phyloP scores from a whole-genome alignment of 2,329 filamentous ascomycete genomes.

The Diaporthe batatas region DNA sequence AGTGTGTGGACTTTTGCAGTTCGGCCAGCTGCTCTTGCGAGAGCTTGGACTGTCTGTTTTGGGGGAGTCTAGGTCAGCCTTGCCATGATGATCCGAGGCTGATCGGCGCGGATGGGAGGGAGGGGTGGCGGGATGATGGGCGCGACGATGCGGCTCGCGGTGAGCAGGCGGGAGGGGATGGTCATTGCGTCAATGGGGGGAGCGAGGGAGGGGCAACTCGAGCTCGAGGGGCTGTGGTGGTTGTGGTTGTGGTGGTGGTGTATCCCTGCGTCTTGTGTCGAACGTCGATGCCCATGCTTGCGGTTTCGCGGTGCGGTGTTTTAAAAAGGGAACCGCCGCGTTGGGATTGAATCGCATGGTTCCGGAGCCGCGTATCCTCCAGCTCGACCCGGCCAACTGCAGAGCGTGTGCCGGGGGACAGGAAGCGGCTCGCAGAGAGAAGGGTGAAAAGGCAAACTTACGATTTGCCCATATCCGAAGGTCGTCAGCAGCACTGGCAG shows the following conservation, averaged over 20 bases:
- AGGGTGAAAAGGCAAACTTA: constrained; percentile 53
- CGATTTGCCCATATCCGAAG: constrained; percentile 65
- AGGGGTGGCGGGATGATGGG: not conserved
- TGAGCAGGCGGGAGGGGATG: not conserved
- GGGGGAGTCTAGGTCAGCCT: constrained; percentile 35
- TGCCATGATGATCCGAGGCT: not conserved
- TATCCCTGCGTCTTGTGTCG: constrained; percentile 22
- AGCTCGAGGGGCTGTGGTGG: constrained; percentile 5
- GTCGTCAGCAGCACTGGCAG: constrained; percentile 38
- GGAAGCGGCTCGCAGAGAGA: constrained; percentile 2
- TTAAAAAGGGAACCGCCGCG: not conserved
- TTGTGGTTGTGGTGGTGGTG: not conserved
- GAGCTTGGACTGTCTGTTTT: constrained; percentile 92
- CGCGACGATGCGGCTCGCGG: not conserved
- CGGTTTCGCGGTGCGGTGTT: constrained; percentile 18
- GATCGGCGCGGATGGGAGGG: not conserved
- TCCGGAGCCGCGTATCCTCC: not conserved
- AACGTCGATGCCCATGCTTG: constrained; percentile 28
- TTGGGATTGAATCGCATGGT: constrained; percentile 34
- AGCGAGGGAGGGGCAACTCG: constrained; percentile 31
- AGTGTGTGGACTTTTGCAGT: constrained; percentile 96
- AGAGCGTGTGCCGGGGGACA: not conserved
- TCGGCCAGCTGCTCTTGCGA: constrained; percentile 95
- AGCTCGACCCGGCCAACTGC: not conserved
- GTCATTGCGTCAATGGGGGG: constrained; percentile 30